These are phyloP conservation scores for Arachnomyces sp. DNA, from an alignment of 2,329 filamentous ascomycete species.

Conservation along the genomic window DNA sequence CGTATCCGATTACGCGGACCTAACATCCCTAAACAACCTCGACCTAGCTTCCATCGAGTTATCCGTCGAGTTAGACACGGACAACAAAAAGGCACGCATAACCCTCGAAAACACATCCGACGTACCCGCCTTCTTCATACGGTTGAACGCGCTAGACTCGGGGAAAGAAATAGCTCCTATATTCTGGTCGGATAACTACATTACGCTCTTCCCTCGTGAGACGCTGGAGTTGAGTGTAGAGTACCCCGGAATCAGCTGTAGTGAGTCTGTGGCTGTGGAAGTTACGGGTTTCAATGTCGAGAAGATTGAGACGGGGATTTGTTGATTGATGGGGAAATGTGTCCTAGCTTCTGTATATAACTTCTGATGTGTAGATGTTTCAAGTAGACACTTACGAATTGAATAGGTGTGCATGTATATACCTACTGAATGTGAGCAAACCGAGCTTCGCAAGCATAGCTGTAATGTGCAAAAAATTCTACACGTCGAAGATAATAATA, in stretches of 20 bases:
- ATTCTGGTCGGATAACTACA: conserved; percentile 55
- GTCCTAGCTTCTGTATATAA: no score
- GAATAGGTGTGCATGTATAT: no score
- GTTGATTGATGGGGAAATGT: background rate
- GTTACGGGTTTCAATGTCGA: conserved; percentile 7
- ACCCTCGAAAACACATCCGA: conserved; percentile 44
- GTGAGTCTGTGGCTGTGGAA: conserved; percentile 1
- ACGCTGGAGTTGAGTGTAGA: conserved; percentile 34
- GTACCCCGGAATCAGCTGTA: conserved; percentile 8
- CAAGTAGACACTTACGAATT: no score
- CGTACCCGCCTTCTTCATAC: conserved; percentile 51
- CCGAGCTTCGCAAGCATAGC: no score
- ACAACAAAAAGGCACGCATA: conserved; percentile 23
- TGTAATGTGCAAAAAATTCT: no score
- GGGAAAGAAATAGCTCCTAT: conserved; percentile 43
- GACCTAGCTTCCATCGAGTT: conserved; percentile 30
- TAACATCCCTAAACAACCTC: conserved; percentile 38
- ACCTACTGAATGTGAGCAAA: no score
- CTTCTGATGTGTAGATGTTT: no score
- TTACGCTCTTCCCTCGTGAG: conserved; percentile 53
- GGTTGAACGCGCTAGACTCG: conserved; percentile 42
- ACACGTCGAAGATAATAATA: no score
- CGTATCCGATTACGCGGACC: conserved; percentile 44
- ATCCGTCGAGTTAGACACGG: conserved; percentile 8
- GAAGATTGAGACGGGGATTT: conserved; percentile 1